A percentile compares a stretch with the other conserved stretches of the same genome.
Evolutionary conservation across 2,329 filamentous ascomycete species (phyloP).

Genomic region (Sporothrix luriei): DNA sequence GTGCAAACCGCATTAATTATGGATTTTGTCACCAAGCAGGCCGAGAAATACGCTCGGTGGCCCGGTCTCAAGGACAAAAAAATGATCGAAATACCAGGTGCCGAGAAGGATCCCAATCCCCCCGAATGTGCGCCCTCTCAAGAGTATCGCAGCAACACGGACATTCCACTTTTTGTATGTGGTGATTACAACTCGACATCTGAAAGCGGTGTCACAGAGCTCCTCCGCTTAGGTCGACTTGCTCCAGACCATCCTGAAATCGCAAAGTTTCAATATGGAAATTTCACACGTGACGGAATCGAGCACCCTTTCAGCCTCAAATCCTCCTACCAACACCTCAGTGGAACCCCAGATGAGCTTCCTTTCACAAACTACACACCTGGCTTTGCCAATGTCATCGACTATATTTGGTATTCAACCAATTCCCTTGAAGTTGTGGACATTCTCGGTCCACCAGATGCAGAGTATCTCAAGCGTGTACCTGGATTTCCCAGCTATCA

Average conservation of each 20-base stretch:
- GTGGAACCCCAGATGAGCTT: conserved; percentile 79
- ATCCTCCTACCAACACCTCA: conserved; percentile 82
- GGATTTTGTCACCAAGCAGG: conserved; percentile 84
- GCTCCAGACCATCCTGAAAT: conserved; percentile 79
- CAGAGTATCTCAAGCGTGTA: conserved; percentile 79
- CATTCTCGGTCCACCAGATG: conserved; percentile 82
- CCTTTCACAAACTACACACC: conserved; percentile 97
- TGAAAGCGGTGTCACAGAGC: conserved; percentile 86
- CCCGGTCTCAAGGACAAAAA: conserved; percentile 82
- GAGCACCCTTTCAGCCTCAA: conserved; percentile 92
- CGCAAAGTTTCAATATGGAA: conserved; percentile 80
- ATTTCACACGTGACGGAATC: conserved; percentile 89
- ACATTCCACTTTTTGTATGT: conserved; percentile 88
- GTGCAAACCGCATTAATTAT: conserved; percentile 95
- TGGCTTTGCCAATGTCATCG: conserved; percentile 86
- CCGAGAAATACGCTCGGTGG: conserved; percentile 80
- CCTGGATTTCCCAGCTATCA: conserved; percentile 93
- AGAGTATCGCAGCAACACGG: conserved; percentile 81
- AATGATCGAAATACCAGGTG: conserved; percentile 50
- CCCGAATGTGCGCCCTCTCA: conserved; percentile 76
- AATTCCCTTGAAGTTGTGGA: conserved; percentile 83
- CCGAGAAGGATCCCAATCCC: conserved; percentile 51
- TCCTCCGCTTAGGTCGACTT: conserved; percentile 79
- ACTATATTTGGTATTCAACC: conserved; percentile 97
- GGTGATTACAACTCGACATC: conserved; percentile 94